Evolutionary conservation across 306 rosid species (phyloP).

Genomic region (Rosa rugosa): DNA sequence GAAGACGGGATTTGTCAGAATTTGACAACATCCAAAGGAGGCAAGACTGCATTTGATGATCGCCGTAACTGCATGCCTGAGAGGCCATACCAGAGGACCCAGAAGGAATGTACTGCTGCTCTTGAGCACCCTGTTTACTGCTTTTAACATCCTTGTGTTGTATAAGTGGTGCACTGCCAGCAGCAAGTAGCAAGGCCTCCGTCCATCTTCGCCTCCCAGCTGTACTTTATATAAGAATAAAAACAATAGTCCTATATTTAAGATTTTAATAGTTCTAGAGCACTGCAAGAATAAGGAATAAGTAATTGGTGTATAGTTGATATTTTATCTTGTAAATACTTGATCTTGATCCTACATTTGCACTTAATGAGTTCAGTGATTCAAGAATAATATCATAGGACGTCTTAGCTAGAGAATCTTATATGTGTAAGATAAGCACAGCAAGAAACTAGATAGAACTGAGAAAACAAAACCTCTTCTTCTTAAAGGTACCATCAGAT

Average conservation of each 20-base stretch:
- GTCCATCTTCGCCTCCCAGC: slow-evolving; percentile 50
- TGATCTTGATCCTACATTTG: background rate
- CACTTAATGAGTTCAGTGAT: background rate
- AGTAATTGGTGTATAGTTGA: background rate
- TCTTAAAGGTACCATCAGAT: background rate
- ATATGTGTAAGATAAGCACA: background rate
- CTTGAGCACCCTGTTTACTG: slow-evolving; percentile 59
- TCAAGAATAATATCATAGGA: background rate
- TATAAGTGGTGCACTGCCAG: slow-evolving; percentile 25
- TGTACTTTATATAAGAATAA: slow-evolving; percentile 17
- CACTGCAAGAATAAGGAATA: background rate
- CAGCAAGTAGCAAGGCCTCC: slow-evolving; percentile 37
- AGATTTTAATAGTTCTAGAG: background rate
- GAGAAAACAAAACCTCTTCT: background rate
- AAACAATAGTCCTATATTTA: background rate
- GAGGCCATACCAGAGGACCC: slow-evolving; percentile 56
- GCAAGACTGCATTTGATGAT: slow-evolving; percentile 42
- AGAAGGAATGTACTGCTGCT: slow-evolving; percentile 50
- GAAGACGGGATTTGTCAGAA: slow-evolving; percentile 73
- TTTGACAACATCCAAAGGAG: slow-evolving; percentile 49
- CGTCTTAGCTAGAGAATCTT: background rate
- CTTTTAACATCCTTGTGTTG: slow-evolving; percentile 41
- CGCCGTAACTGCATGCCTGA: slow-evolving; percentile 72
- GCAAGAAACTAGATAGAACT: background rate
- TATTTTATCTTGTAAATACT: background rate